Evolutionary conservation across 2,329 filamentous ascomycete species (phyloP), one percentile per base, ranked within the genome.

Genomic region (Apiospora pterosperma): DNA sequence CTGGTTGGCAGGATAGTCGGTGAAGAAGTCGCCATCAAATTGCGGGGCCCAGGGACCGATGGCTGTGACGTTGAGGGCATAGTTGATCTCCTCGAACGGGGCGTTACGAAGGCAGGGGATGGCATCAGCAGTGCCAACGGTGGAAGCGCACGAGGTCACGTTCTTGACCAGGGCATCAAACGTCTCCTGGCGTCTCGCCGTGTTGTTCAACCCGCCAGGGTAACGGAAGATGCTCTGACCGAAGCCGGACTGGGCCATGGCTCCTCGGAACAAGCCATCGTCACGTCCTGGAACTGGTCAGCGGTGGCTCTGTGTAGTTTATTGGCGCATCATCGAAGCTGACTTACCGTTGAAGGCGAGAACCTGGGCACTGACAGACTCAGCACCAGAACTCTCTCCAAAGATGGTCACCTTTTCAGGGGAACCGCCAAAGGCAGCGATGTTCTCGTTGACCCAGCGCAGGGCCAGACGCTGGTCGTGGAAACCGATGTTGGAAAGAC

Each of bases 401-500:
- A 76, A 83, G 55, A 83, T 73, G 7, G 78, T 82, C 8, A 82
- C 78, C 59, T 79, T 76, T 3, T 67, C 63, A 21, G 76, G 74
- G 58, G 79, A 74, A 21, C 78, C 79, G 19, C 78, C 78, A 62
- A 81, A 81, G 6, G 72, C 62, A 4, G 62, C 65, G 25, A 70
- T 69, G 60, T 70, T 70, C 62, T 70, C 68, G 14, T 80, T 78
- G 55, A 84, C 72, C 81, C 81, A 84, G 31, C 74, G 70, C 8
- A 83, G 70, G 1, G 79, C 81, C 7, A 80, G 66, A 2, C 79
- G 72, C 68, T 84, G 81, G 66, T 84, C 81, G 25, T 75, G 75
- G 21, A 82, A 72, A 1, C 83, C 84, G 4, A 81, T 74, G 63
- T 86, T 86, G 2, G 80, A 78, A 58, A 77, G 76, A 0, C 81